These are phyloP conservation scores for Emergomyces orientalis DNA, from an alignment of 2,329 filamentous ascomycete species.

Conservation along the genomic window DNA sequence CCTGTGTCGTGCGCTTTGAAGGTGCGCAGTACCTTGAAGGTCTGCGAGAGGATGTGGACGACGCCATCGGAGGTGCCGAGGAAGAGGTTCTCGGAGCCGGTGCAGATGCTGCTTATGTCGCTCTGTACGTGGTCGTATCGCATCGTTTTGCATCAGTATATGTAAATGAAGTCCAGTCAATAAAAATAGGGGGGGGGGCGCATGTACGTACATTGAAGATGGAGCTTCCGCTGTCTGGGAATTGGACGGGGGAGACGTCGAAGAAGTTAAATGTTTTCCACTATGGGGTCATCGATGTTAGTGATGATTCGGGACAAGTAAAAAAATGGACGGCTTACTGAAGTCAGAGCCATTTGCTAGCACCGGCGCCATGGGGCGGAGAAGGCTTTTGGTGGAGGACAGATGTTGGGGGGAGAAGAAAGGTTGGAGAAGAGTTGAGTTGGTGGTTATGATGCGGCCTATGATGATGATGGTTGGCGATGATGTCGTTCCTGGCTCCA, in stretches of 20 bases:
- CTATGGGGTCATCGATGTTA: slow-evolving; percentile 37
- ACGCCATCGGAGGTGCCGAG: slow-evolving; percentile 75
- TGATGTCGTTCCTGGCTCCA: neutral
- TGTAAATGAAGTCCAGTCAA: neutral
- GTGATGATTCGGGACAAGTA: neutral
- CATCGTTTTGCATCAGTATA: slow-evolving; percentile 18
- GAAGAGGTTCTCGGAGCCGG: slow-evolving; percentile 82
- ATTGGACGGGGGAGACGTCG: slow-evolving; percentile 76
- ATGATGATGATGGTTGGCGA: neutral
- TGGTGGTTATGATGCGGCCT: neutral
- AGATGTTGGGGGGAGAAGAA: neutral
- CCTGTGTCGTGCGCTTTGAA: slow-evolving; percentile 74
- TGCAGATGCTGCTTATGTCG: slow-evolving; percentile 73
- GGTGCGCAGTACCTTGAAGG: slow-evolving; percentile 75
- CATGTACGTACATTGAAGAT: slow-evolving; percentile 60
- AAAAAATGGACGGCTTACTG: slow-evolving; percentile 22
- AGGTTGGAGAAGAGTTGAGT: too few species aligned
- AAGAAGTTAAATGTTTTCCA: slow-evolving; percentile 99
- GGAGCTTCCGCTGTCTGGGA: slow-evolving; percentile 68
- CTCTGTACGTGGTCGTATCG: slow-evolving; percentile 28
- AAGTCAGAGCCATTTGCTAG: slow-evolving; percentile 37
- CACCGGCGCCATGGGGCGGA: slow-evolving; percentile 24
- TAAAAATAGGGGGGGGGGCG: neutral
- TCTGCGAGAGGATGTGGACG: slow-evolving; percentile 76
- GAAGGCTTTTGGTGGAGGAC: neutral